Percentiles rank a stretch among this genome's conserved stretches.
These are phyloP conservation scores for Clathrus columnatus DNA, from an alignment of 768 basidiomycete genomes.

Conservation along the genomic window DNA sequence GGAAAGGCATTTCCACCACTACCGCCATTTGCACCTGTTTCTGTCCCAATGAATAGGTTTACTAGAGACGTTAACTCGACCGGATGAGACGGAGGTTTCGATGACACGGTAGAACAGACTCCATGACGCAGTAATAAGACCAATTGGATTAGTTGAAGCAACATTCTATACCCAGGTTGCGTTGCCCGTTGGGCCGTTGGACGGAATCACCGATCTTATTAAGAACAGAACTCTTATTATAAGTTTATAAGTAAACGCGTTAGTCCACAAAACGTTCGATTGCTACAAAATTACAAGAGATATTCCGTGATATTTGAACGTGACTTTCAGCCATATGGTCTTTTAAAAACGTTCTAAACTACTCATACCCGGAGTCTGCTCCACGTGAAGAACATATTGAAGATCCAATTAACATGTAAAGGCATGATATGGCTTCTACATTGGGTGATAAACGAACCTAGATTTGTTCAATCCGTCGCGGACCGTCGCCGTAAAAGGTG, in stretches of 20 bases:
- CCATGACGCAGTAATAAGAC: neutral
- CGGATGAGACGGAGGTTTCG: neutral
- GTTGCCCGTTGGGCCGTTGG: no score
- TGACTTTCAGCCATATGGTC: neutral
- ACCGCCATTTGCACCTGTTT: slow-evolving; percentile 35
- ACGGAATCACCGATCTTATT: no score
- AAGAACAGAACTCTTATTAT: no score
- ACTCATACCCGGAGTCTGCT: neutral
- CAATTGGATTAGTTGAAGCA: neutral
- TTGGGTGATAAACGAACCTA: neutral
- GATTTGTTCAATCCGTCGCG: neutral
- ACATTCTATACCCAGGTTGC: no score
- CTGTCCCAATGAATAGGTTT: slow-evolving; percentile 44
- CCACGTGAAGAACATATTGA: no score
- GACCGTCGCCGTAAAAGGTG: neutral
- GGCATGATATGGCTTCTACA: no score
- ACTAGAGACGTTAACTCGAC: slow-evolving; percentile 35
- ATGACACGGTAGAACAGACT: neutral
- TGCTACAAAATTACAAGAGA: no score
- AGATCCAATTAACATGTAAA: no score
- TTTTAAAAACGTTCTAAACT: neutral
- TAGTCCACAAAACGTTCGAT: no score
- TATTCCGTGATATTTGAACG: neutral
- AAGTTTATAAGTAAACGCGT: no score
- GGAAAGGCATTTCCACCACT: slow-evolving; percentile 44